A percentile compares a stretch with the other conserved stretches of the same genome.
phyloP scores from a whole-genome alignment of 2,329 filamentous ascomycete genomes.

The Talaromyces sp. region DNA sequence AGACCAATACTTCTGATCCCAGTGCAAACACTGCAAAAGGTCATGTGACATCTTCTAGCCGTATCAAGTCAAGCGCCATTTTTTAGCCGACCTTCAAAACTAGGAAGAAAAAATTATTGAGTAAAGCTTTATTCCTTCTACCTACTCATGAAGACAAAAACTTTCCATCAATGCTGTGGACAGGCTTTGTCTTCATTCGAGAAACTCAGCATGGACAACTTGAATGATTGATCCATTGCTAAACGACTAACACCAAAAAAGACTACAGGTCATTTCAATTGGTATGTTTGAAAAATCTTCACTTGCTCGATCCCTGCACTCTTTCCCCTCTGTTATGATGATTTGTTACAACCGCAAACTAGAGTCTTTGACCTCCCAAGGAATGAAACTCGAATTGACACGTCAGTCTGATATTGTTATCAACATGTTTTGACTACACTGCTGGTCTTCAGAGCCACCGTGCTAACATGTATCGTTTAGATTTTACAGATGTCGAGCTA shows the following conservation, averaged over 20 bases:
- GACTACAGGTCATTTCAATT: constrained; percentile 2
- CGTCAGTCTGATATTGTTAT: constrained; percentile 78
- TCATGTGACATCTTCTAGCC: constrained; percentile 9
- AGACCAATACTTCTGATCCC: background rate
- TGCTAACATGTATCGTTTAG: constrained; percentile 6
- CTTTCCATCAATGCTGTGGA: constrained; percentile 9
- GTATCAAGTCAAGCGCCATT: background rate
- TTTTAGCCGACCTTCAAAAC: constrained; percentile 16
- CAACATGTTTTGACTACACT: background rate
- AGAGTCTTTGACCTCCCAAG: constrained; percentile 88
- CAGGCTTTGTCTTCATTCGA: background rate
- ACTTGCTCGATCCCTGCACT: constrained; percentile 17
- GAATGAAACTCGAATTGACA: constrained; percentile 80
- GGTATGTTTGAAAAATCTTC: constrained; percentile 15
- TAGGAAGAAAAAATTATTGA: constrained; percentile 7
- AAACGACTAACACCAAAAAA: background rate
- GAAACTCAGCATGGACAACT: background rate
- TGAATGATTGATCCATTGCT: background rate
- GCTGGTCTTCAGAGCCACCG: background rate
- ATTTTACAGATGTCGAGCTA: background rate
- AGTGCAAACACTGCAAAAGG: constrained; percentile 15
- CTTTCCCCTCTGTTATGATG: constrained; percentile 61
- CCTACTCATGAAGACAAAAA: background rate
- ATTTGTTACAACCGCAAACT: constrained; percentile 79
- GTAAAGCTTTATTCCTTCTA: background rate